A percentile compares a stretch with the other conserved stretches of the same genome.
Evolutionary conservation across 768 basidiomycete species (phyloP).

Genomic region (Suillus spraguei): DNA sequence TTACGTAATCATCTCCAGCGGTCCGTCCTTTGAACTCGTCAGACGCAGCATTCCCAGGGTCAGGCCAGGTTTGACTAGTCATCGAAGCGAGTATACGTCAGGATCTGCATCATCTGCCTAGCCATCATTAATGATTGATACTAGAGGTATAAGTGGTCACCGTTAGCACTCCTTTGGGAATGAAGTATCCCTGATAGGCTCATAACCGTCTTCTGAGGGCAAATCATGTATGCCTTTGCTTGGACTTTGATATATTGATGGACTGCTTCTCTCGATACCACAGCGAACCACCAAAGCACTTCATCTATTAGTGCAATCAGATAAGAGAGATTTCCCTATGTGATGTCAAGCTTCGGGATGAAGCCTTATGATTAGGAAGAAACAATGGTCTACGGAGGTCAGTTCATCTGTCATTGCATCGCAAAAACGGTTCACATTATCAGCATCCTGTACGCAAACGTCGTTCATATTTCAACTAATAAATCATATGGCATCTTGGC

Average conservation of each 20-base stretch:
- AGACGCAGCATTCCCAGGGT: slow-evolving; percentile 22
- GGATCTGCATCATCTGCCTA: slow-evolving; percentile 34
- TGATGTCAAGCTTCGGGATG: slow-evolving; percentile 33
- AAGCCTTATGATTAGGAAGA: slow-evolving; percentile 35
- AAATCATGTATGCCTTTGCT: slow-evolving; percentile 33
- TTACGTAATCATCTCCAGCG: too few relatives aligned
- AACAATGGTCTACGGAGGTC: slow-evolving; percentile 16
- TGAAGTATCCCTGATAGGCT: slow-evolving; percentile 32
- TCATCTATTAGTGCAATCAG: slow-evolving; percentile 17
- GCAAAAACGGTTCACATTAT: neutral
- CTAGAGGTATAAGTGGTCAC: slow-evolving; percentile 10
- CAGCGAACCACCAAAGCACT: slow-evolving; percentile 19
- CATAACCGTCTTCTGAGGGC: slow-evolving; percentile 29
- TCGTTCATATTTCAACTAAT: neutral
- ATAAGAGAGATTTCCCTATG: slow-evolving; percentile 27
- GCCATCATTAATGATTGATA: slow-evolving; percentile 2
- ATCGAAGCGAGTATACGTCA: slow-evolving; percentile 24
- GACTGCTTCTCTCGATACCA: slow-evolving; percentile 9
- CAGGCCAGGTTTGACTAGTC: slow-evolving; percentile 17
- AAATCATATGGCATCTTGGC: slow-evolving; percentile 11
- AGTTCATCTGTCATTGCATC: neutral
- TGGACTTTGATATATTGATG: neutral
- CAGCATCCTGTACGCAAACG: neutral
- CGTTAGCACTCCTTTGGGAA: slow-evolving; percentile 37
- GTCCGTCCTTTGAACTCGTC: slow-evolving; percentile 14